Percentiles rank a stretch among this genome's conserved stretches.
Conservation (phyloP, 1,284 basidiomycete species). For the Mycosarcoma mackinlayi region DNA sequence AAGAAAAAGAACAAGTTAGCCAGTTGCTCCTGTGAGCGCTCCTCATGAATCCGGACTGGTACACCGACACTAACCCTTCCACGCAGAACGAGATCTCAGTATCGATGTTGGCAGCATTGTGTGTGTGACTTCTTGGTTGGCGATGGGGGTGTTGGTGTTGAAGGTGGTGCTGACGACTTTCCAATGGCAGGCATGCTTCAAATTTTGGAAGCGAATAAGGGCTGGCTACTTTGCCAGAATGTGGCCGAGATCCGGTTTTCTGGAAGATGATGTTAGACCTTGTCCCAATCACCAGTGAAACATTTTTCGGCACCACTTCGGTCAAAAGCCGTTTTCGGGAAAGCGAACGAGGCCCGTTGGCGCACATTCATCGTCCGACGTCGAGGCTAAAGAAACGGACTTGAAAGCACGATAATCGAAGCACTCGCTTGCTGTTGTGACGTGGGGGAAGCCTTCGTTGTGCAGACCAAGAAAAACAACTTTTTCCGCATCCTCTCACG, state of each 20-base stretch:
- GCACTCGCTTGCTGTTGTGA: no score
- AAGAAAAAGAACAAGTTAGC: not conserved
- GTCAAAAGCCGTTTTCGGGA: not conserved
- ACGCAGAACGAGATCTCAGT: slow-evolving; percentile 54
- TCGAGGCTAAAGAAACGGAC: no score
- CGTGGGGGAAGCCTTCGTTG: no score
- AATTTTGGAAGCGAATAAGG: not conserved
- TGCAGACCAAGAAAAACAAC: no score
- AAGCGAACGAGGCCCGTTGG: no score
- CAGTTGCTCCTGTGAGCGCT: not conserved
- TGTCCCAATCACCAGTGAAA: no score
- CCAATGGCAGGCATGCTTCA: no score
- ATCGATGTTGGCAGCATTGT: slow-evolving; percentile 53
- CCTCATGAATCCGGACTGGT: not conserved
- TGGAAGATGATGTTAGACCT: slow-evolving; percentile 5
- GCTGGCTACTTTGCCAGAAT: no score
- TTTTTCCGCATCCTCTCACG: no score
- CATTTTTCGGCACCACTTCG: not conserved
- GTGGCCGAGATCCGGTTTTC: slow-evolving; percentile 21
- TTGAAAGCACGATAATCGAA: not conserved
- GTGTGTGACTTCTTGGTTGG: not conserved
- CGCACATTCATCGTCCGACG: not conserved
- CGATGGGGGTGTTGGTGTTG: no score
- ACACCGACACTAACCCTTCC: slow-evolving; percentile 57
- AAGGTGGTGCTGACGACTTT: no score